These are phyloP conservation scores for Inga oerstediana DNA, from an alignment of 306 rosid genomes.

Conservation along the genomic window DNA sequence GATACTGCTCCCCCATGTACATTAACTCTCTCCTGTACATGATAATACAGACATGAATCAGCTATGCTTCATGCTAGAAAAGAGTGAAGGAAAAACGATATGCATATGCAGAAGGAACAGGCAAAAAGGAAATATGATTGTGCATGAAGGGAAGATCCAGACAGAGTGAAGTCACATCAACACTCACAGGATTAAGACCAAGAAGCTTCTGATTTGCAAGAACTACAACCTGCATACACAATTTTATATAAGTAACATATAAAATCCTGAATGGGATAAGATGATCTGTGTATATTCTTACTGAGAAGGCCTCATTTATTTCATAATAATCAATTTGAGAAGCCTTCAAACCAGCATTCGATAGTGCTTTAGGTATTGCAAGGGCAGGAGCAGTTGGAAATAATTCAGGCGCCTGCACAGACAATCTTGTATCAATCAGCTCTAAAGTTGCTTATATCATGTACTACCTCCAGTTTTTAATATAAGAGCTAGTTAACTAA, in stretches of 20 bases:
- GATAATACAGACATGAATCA: slow-evolving; percentile 32
- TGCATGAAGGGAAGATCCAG: neutral
- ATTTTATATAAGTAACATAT: slow-evolving; percentile 14
- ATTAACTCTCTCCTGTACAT: slow-evolving; percentile 75
- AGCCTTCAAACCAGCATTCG: slow-evolving; percentile 79
- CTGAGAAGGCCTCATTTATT: slow-evolving; percentile 97
- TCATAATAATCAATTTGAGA: slow-evolving; percentile 90
- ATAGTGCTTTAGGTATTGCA: slow-evolving; percentile 86
- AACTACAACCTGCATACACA: slow-evolving; percentile 74
- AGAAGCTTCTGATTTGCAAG: slow-evolving; percentile 93
- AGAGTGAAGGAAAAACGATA: slow-evolving; percentile 14
- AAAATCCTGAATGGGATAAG: slow-evolving; percentile 23
- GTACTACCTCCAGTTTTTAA: neutral
- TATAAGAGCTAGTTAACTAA: neutral
- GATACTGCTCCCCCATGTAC: slow-evolving; percentile 93
- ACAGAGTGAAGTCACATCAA: slow-evolving; percentile 27
- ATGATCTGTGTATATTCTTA: slow-evolving; percentile 40
- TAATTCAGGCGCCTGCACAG: slow-evolving; percentile 83
- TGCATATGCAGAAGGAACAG: slow-evolving; percentile 8
- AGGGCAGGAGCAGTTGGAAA: slow-evolving; percentile 94
- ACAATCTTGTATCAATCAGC: slow-evolving; percentile 42
- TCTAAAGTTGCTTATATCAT: slow-evolving; percentile 17
- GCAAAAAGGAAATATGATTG: slow-evolving; percentile 26
- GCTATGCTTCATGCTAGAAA: slow-evolving; percentile 8
- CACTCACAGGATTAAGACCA: slow-evolving; percentile 83